Base-by-base conservation (phyloP, 345 rosid genomes). In the Heritiera littoralis region DNA sequence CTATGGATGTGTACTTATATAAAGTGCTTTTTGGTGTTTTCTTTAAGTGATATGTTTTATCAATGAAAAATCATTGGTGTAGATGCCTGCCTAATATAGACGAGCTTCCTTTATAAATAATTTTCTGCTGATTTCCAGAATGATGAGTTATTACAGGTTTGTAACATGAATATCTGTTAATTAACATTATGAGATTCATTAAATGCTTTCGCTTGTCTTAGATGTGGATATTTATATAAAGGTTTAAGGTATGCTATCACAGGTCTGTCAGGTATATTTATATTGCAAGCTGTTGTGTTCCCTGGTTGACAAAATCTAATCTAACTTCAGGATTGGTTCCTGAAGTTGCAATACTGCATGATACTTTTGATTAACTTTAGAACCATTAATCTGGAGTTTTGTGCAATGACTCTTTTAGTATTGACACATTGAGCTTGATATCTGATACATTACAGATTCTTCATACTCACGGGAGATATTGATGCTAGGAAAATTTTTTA, bases 401-500 rank as follows among this genome's bases (percentile, higher is more conserved):
- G 30, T 72, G 10, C 13, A 64, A 11, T 23, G 4, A 40, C 20
- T 51, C 64, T 41, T 48, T 64, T 1, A 77, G 52, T 51, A 28
- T 77, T 32, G 45, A 52, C 35, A 12, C 48, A 77, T 77, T 59
- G 35, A 28, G 8, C 13, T 45, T 68, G 64, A 71, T 14, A 28
- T 56, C 43, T 15, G 9, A 64, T 52, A 32, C 61, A 30, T 23
- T 35, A 38, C 45, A 77, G 52, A 76, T 30, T 45, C n/a, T 49
- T 51, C 35, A 32, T 23, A 63, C 7, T 70, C 65, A 38, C 10
- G 4, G 59, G 40, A 4, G 12, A 66, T 61, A 58, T 30, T 48
- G 49, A 72, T 52, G 68, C 14, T 51, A 54, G 72, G 23, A 56
- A 64, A 49, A 8, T 10, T 76, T 77, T 77, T 78, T 13, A 45